A percentile compares a stretch with the other conserved stretches of the same genome.
phyloP scores from a whole-genome alignment of 257 asterid species.

The Petunia axillaris region DNA sequence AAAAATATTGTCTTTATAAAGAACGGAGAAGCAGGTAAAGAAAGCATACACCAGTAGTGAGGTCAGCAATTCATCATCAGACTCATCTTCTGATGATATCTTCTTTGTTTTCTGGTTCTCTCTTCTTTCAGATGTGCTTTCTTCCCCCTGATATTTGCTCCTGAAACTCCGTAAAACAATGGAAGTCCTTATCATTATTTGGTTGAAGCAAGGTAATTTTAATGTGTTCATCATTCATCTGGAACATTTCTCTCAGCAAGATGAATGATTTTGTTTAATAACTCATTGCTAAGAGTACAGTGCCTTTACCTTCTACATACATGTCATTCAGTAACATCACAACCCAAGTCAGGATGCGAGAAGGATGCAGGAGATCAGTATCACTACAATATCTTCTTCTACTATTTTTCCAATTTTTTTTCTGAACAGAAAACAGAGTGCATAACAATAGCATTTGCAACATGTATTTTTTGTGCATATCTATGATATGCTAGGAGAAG shows the following conservation, averaged over 20 bases:
- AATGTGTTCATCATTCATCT: background rate
- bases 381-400: slow-evolving; percentile 6
- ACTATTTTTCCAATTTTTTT: background rate
- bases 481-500: background rate
- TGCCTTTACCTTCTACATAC: slow-evolving; percentile 5
- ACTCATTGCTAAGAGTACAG: background rate
- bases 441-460: background rate
- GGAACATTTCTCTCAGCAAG: background rate
- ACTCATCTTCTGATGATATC: slow-evolving; percentile 39
- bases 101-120: slow-evolving; percentile 42
- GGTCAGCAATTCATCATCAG: slow-evolving; percentile 66
- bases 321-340: slow-evolving; percentile 1
- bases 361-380: slow-evolving; percentile 20
- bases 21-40: slow-evolving; percentile 30
- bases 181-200: slow-evolving; percentile 23
- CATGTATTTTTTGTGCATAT: background rate
- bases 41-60: slow-evolving; percentile 52
- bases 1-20: background rate
- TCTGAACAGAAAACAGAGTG: background rate
- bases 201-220: slow-evolving; percentile 12
- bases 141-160: slow-evolving; percentile 48
- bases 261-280: background rate
- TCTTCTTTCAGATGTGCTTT: slow-evolving; percentile 38
- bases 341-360: slow-evolving; percentile 10
- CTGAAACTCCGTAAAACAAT: slow-evolving; percentile 39